A percentile compares a stretch with the other conserved stretches of the same genome.
These are phyloP conservation scores for Cryphonectria nitschkei DNA, from an alignment of 2,329 filamentous ascomycete species.

Conservation along the genomic window DNA sequence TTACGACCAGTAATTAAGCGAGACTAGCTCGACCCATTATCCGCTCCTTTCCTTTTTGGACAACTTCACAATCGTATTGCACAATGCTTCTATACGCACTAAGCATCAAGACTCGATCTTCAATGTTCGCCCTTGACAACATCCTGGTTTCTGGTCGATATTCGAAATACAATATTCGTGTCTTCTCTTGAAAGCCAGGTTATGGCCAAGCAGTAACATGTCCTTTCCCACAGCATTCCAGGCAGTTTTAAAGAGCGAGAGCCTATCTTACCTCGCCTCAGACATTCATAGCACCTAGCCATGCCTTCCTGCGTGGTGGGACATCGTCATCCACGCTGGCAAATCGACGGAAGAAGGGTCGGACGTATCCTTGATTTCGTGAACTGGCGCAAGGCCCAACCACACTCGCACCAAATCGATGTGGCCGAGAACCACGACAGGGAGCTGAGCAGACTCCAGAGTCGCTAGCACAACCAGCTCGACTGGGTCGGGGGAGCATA, in stretches of 20 bases:
- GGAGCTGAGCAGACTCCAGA: not conserved
- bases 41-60: not conserved
- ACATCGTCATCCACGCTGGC: conserved; percentile 48
- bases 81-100: not conserved
- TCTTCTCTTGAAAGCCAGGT: not conserved
- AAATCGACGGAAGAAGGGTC: conserved; percentile 46
- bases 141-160: not conserved
- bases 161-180: not conserved
- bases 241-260: not conserved
- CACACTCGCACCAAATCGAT: conserved; percentile 45
- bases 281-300: conserved; percentile 9
- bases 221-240: not conserved
- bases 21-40: not conserved
- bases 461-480: conserved; percentile 21
- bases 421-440: conserved; percentile 52
- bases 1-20: not conserved
- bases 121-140: not conserved
- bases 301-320: conserved; percentile 5
- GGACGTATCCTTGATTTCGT: too few relatives aligned
- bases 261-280: not conserved
- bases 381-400: too few relatives aligned
- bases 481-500: conserved; percentile 36
- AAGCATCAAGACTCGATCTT: too few relatives aligned
- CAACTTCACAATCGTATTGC: not conserved
- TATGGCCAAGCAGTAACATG: not conserved